Percentiles rank a stretch among this genome's conserved stretches.
These are phyloP conservation scores for Paramarasmius palmivorus DNA, from an alignment of 1,284 basidiomycete genomes.

Conservation along the genomic window DNA sequence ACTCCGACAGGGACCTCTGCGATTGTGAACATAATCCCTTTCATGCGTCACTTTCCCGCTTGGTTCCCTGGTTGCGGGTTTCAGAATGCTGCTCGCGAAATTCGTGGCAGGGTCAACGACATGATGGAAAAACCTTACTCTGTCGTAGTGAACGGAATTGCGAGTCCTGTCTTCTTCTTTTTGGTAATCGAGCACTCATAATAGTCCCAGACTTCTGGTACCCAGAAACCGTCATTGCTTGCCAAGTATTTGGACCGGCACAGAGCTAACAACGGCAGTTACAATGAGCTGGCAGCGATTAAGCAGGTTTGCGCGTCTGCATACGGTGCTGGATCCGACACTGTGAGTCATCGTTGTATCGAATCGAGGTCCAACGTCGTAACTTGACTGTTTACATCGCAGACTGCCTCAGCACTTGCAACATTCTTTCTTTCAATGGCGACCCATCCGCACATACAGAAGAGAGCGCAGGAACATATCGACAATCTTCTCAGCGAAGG, in stretches of 20 bases:
- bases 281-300: no score
- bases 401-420: neutral
- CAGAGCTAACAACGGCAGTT: no score
- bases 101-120: neutral
- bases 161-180: neutral
- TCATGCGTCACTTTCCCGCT: slow-evolving; percentile 21
- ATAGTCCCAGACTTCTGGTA: neutral
- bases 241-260: no score
- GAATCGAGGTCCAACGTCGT: neutral
- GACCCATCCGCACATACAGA: slow-evolving; percentile 1
- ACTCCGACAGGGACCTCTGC: slow-evolving; percentile 21
- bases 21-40: slow-evolving; percentile 25
- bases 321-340: no score
- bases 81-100: neutral
- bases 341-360: neutral
- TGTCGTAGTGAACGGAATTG: neutral
- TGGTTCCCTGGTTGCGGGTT: slow-evolving; percentile 11
- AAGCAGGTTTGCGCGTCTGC: no score
- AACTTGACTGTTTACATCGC: neutral
- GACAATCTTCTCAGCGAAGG: slow-evolving; percentile 6
- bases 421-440: slow-evolving; percentile 7
- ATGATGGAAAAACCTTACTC: neutral
- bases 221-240: neutral
- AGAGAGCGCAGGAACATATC: slow-evolving; percentile 7
- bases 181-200: neutral